Evolutionary conservation across 1,139 yeast genomes (phyloP).

Genomic region (Kazachstania sp.): DNA sequence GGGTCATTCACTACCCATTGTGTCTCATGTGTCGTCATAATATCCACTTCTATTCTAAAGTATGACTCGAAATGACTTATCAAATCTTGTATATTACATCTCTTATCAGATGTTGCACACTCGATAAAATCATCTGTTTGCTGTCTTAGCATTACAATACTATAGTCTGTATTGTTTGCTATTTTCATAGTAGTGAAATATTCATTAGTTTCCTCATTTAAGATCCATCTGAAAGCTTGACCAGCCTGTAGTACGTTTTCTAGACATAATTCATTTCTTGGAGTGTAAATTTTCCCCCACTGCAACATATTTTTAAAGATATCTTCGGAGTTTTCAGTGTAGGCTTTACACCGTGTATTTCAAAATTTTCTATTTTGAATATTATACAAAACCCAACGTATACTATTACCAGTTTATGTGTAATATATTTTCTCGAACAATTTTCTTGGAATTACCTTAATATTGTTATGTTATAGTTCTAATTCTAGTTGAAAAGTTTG

Average conservation of each 20-base stretch:
- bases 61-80: constrained; percentile 50
- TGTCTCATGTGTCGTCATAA: constrained; percentile 42
- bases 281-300: constrained; percentile 10
- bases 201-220: constrained; percentile 15
- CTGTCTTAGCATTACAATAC: constrained; percentile 34
- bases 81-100: constrained; percentile 8
- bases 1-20: constrained; percentile 57
- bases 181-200: constrained; percentile 22
- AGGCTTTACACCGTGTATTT: neutral
- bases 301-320: neutral
- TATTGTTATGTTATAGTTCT: no score
- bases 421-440: no score
- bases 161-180: constrained; percentile 12
- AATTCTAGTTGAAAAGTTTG: neutral
- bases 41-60: constrained; percentile 53
- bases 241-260: constrained; percentile 77
- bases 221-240: constrained; percentile 53
- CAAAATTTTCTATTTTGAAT: neutral
- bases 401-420: neutral
- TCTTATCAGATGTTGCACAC: constrained; percentile 14
- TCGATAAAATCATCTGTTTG: constrained; percentile 15
- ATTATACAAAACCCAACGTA: neutral
- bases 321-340: neutral
- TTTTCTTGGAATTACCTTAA: no score
- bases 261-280: constrained; percentile 46